Base-by-base conservation (phyloP, 192 early-diverging fungal genomes). In the Mortierella alpina region DNA sequence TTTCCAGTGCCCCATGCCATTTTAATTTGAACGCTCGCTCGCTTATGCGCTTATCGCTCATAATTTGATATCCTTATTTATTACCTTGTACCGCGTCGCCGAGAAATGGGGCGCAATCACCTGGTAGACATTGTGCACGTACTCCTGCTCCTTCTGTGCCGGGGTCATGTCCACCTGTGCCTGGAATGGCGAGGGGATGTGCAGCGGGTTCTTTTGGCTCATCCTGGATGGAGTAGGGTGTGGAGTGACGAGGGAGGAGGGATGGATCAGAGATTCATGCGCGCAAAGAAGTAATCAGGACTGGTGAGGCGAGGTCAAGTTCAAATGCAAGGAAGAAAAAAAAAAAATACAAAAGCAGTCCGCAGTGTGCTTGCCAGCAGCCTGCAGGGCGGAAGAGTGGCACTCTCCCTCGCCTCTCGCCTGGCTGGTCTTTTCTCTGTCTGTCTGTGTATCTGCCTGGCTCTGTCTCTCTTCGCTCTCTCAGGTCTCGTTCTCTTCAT, bases 121-220 rank as follows among this genome's bases (percentile, higher is more conserved):
- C 77, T 99, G 87, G 82, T 99, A 99, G 1, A 99, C 97, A 17
- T 86, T 73, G 78, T 98, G 96, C 49, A 99, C 97, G 67, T 96
- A 92, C 60, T 88, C 73, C 72, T 91, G 81, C 81, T 98, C 96
- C 59, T 92, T 82, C 49, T 73, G 71, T 20, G 54, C 77, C 6
- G 67, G 67, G 23, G 77, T 80, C 77, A 80, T 72, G 54, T 68
- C 77, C 0, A 31, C 70, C 5, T 62, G 46, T 3, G 54, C 70
- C n/a, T 60, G 69, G 59, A 79, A 79, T 55, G 75, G 68, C 15
- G 75, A 79, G 1, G 75, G 75, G 42, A 79, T 61, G 63, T 79
- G 75, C 1, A 71, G 59, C 5, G 75, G 75, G 17, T 79, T 79
- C 59, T 79, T 79, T 53, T 46, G 52, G 13, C 18, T 47, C 63